Evolutionary conservation across 129 eudicot species (phyloP).

Genomic region (Calendula officinalis): DNA sequence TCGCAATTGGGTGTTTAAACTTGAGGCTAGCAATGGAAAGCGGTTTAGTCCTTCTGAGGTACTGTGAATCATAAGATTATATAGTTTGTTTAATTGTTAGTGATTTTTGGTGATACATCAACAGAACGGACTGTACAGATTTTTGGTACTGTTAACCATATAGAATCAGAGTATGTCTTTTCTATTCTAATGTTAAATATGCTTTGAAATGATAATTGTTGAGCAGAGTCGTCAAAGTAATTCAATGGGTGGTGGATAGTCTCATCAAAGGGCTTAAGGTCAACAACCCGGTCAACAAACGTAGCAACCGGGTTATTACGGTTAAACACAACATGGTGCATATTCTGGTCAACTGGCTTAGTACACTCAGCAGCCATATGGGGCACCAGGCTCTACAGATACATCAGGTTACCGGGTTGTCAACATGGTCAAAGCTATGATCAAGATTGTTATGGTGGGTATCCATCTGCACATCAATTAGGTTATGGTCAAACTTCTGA

Average conservation of each 20-base stretch:
- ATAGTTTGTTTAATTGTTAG: no score
- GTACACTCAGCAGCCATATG: slow-evolving; percentile 62
- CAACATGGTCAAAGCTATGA: slow-evolving; percentile 71
- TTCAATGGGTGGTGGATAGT: slow-evolving; percentile 66
- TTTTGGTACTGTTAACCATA: no score
- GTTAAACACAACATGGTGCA: slow-evolving; percentile 62
- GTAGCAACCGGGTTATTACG: slow-evolving; percentile 76
- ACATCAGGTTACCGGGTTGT: slow-evolving; percentile 44
- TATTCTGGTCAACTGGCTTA: slow-evolving; percentile 63
- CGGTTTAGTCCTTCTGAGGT: no score
- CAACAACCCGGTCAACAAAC: slow-evolving; percentile 61
- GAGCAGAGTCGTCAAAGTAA: slow-evolving; percentile 85
- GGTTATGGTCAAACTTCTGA: slow-evolving; percentile 72
- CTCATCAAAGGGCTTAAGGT: slow-evolving; percentile 82
- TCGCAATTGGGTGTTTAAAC: no score
- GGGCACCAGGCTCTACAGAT: slow-evolving; percentile 48
- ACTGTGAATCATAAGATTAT: no score
- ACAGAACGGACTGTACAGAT: slow-evolving; percentile 75
- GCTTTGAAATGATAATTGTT: slow-evolving; percentile 36
- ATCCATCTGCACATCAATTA: no score
- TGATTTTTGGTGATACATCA: slow-evolving; percentile 72
- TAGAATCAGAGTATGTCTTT: background rate
- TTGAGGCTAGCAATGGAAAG: no score
- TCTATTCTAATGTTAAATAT: background rate
- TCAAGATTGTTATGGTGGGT: slow-evolving; percentile 83